Evolutionary conservation across 345 rosid species (phyloP).

Genomic region (Ceriops tagal): DNA sequence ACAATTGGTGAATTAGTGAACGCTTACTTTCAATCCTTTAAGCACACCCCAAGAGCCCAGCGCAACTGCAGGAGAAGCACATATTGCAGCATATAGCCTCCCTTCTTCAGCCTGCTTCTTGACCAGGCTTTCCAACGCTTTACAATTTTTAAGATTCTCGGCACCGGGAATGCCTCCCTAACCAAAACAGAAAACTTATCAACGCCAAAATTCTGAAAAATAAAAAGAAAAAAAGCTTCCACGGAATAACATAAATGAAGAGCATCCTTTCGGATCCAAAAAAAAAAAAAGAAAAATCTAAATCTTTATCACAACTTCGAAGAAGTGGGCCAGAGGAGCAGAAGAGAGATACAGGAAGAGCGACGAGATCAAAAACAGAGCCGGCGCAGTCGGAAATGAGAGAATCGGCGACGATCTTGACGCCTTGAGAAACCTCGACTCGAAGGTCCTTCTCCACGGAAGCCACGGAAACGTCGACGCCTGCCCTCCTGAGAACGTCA

Average conservation of each 20-base stretch:
- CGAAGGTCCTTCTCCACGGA: constrained; percentile 67
- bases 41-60: constrained; percentile 87
- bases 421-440: constrained; percentile 71
- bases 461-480: constrained; percentile 78
- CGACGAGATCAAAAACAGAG: constrained; percentile 62
- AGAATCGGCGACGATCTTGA: constrained; percentile 75
- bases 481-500: constrained; percentile 76
- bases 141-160: constrained; percentile 63
- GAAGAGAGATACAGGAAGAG: constrained; percentile 45
- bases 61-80: constrained; percentile 84
- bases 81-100: constrained; percentile 71
- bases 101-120: constrained; percentile 79
- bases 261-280: neutral
- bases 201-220: neutral
- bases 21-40: constrained; percentile 67
- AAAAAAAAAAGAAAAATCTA: no score
- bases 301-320: no score
- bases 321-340: neutral
- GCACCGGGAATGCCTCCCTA: constrained; percentile 97
- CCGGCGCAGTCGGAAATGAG: constrained; percentile 49
- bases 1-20: neutral
- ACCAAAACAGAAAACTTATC: no score
- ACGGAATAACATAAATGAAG: neutral
- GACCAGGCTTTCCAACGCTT: constrained; percentile 53
- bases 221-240: neutral